Percentiles rank a stretch among this genome's conserved stretches.
phyloP scores from a whole-genome alignment of 2,329 filamentous ascomycete genomes.

The Acrocalymma vagum region DNA sequence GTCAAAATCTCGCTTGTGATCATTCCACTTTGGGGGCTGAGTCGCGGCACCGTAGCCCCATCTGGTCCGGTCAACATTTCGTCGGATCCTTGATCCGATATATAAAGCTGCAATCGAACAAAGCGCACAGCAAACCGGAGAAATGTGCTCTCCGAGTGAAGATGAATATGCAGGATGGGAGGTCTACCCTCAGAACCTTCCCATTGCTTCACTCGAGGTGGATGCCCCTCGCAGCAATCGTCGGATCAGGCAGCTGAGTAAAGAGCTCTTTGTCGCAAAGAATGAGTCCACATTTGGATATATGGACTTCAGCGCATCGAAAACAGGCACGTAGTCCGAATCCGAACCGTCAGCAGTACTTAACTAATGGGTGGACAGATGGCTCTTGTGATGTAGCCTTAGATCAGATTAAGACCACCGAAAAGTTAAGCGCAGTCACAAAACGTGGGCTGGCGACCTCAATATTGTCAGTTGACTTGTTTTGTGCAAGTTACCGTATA shows the following conservation, averaged over 20 bases:
- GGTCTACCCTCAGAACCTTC: conserved; percentile 10
- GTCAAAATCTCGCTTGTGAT: too few species aligned
- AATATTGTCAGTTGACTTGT: conserved; percentile 5
- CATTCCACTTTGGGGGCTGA: too few species aligned
- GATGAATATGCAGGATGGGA: conserved; percentile 7
- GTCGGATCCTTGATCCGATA: too few species aligned
- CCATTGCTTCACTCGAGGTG: conserved; percentile 1
- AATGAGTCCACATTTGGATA: conserved; percentile 7
- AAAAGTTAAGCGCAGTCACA: conserved; percentile 5
- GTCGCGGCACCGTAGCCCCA: too few species aligned
- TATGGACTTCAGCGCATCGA: background rate
- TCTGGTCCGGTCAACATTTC: too few species aligned
- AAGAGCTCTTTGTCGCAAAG: conserved; percentile 10
- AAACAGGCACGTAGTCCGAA: conserved; percentile 3
- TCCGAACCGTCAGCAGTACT: background rate
- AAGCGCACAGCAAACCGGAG: background rate
- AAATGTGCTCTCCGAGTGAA: conserved; percentile 1
- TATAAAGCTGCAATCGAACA: too few species aligned
- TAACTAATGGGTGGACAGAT: conserved; percentile 4
- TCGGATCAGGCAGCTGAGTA: conserved; percentile 4
- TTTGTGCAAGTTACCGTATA: background rate
- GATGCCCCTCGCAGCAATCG: conserved; percentile 7
- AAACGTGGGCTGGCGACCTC: background rate
- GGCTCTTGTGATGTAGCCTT: conserved; percentile 1
- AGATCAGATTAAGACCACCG: conserved; percentile 1